phyloP scores from a whole-genome alignment of 345 rosid genomes.

The Eutrema heterophyllum region DNA sequence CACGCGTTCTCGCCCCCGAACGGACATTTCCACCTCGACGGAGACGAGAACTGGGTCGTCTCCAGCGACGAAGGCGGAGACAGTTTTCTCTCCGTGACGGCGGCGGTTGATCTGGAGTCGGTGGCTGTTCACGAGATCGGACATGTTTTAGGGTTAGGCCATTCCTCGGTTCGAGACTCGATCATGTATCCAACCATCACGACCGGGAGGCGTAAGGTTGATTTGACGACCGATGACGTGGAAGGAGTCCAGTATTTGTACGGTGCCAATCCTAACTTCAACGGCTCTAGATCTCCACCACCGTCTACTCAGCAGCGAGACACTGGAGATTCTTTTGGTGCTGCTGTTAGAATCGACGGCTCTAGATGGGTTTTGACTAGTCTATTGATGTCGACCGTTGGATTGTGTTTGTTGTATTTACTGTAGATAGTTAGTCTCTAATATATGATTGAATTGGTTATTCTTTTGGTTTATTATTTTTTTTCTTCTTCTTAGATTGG shows the following conservation, averaged over 20 bases:
- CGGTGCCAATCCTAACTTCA: conserved; percentile 62
- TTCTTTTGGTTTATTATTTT: background rate
- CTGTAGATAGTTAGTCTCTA: background rate
- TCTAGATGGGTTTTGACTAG: conserved; percentile 24
- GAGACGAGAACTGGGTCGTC: conserved; percentile 64
- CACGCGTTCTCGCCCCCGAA: conserved; percentile 90
- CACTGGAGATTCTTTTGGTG: conserved; percentile 32
- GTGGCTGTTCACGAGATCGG: conserved; percentile 97
- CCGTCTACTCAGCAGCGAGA: conserved; percentile 48
- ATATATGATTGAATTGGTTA: background rate
- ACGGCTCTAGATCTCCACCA: conserved; percentile 36
- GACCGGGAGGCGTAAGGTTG: conserved; percentile 59
- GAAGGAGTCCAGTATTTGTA: conserved; percentile 69
- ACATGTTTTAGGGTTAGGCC: conserved; percentile 85
- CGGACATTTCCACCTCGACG: conserved; percentile 70
- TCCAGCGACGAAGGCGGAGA: conserved; percentile 32
- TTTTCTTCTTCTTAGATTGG: background rate
- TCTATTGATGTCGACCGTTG: conserved; percentile 33
- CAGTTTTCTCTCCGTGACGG: background rate
- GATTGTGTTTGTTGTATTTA: conserved; percentile 27
- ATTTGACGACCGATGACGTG: conserved; percentile 52
- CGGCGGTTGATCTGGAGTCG: conserved; percentile 72
- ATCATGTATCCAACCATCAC: conserved; percentile 82
- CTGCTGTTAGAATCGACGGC: background rate
- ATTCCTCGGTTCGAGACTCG: conserved; percentile 66